These are phyloP conservation scores for Fraxinus latifolia DNA, from an alignment of 305 asterid genomes.

Conservation along the genomic window DNA sequence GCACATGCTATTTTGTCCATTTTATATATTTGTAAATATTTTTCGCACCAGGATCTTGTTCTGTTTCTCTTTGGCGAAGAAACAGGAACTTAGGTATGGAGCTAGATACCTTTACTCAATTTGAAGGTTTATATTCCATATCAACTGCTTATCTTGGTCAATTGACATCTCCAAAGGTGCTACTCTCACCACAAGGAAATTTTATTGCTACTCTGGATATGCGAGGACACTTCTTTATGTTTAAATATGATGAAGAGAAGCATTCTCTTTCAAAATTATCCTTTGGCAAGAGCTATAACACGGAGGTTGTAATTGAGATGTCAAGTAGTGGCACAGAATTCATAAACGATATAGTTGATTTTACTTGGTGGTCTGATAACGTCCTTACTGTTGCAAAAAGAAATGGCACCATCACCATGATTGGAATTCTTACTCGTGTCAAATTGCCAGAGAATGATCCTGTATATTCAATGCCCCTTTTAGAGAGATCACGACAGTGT, in stretches of 20 bases:
- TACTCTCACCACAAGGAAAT: slow-evolving; percentile 67
- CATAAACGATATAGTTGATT: slow-evolving; percentile 57
- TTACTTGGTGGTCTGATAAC: slow-evolving; percentile 92
- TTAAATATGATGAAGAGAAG: slow-evolving; percentile 60
- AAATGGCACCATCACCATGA: slow-evolving; percentile 58
- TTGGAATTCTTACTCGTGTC: slow-evolving; percentile 49
- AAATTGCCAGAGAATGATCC: slow-evolving; percentile 46
- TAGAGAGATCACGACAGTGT: slow-evolving; percentile 62
- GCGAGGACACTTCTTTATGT: slow-evolving; percentile 59
- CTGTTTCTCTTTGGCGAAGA: slow-evolving; percentile 69
- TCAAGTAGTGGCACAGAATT: slow-evolving; percentile 36
- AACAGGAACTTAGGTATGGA: slow-evolving; percentile 50
- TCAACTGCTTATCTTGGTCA: slow-evolving; percentile 42
- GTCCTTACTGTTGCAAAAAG: slow-evolving; percentile 57
- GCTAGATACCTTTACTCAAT: slow-evolving; percentile 42
- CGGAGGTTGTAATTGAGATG: slow-evolving; percentile 29
- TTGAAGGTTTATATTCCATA: slow-evolving; percentile 60
- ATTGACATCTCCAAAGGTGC: slow-evolving; percentile 66
- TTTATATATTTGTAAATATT: not conserved
- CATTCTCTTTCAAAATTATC: slow-evolving; percentile 42
- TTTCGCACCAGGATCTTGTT: slow-evolving; percentile 51
- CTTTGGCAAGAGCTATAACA: slow-evolving; percentile 33
- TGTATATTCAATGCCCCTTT: slow-evolving; percentile 62
- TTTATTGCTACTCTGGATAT: slow-evolving; percentile 69
- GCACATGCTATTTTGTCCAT: slow-evolving; percentile 3